These are phyloP conservation scores for Lepidopterella palustris DNA, from an alignment of 495 filamentous ascomycete genomes.

Conservation along the genomic window DNA sequence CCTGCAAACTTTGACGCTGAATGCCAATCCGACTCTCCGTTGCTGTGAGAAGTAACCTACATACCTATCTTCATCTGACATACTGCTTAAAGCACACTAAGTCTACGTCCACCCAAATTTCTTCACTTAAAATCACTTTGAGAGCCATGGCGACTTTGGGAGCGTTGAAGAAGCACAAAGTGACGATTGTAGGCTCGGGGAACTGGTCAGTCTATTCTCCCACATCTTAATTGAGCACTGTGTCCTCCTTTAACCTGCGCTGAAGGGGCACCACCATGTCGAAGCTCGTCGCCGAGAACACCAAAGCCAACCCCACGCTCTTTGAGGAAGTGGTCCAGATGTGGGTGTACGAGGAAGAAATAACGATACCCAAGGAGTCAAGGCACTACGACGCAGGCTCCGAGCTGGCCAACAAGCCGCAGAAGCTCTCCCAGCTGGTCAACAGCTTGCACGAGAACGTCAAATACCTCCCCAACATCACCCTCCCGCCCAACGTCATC, in stretches of 20 bases:
- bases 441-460: slow-evolving; percentile 92
- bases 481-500: slow-evolving; percentile 76
- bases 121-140: background rate
- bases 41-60: background rate
- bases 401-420: slow-evolving; percentile 52
- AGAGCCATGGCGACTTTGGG: slow-evolving; percentile 36
- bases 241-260: background rate
- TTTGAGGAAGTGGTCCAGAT: slow-evolving; percentile 91
- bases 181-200: slow-evolving; percentile 88
- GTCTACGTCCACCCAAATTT: background rate
- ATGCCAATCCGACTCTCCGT: background rate
- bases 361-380: slow-evolving; percentile 57
- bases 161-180: slow-evolving; percentile 70
- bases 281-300: slow-evolving; percentile 94
- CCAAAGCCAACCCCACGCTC: slow-evolving; percentile 61
- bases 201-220: slow-evolving; percentile 67
- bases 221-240: background rate
- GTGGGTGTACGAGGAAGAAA: slow-evolving; percentile 93
- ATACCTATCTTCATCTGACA: background rate
- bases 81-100: background rate
- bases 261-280: slow-evolving; percentile 87
- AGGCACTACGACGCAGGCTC: slow-evolving; percentile 44
- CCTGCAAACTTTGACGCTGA: background rate
- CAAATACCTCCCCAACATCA: slow-evolving; percentile 87
- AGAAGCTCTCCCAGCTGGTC: slow-evolving; percentile 86